Evolutionary conservation across 305 asterid species (phyloP), one percentile per base, ranked within the genome.

Genomic region (Plantago coronopus): DNA sequence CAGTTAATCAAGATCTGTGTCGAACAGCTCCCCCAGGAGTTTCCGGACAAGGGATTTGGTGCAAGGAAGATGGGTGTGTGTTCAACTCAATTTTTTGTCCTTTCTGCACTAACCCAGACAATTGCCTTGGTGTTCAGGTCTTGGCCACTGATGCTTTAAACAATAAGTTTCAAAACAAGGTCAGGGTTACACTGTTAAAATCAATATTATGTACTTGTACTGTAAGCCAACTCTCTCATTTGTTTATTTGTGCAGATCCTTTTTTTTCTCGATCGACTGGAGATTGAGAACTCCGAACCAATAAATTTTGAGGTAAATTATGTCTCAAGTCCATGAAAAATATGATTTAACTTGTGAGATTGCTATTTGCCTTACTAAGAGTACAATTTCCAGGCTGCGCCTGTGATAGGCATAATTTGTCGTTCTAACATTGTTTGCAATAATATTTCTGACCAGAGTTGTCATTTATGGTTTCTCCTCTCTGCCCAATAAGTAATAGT

Each of bases 11-110:
- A 61, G 71, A 73, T 42, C 57, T 93, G 51, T 73, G 63, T 57
- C 77, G 57, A 62, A 65, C 63, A 63, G 64, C 74, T 63, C 69
- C 53, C 68, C 84, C 74, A 45, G 77, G 68, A 70, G 65, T 64
- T 61, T 62, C 80, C 0, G 90, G 79, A 63, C 83, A 87, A 63
- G 99, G 90, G 54, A 71, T 85, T 78, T 93, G 99, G 99, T 89
- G 96, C 78, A 83, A 81, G 69, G 96, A 86, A 78, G 99, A 93
- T 74, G 99, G 99, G 15, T 93, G 99, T 50, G 99, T 93, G 21
- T 93, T 68, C 74, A 79, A 74, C 59, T 74, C 86, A 42, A 31
- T 93, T 12, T 85, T 81, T 74, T 93, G 99, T 74, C 94, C 97
- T 40, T 83, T 79, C 65, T 93, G 99, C 55, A 57, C 55, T 58